Evolutionary conservation across 768 basidiomycete genomes (phyloP).

Genomic region (Hericium coralloides): DNA sequence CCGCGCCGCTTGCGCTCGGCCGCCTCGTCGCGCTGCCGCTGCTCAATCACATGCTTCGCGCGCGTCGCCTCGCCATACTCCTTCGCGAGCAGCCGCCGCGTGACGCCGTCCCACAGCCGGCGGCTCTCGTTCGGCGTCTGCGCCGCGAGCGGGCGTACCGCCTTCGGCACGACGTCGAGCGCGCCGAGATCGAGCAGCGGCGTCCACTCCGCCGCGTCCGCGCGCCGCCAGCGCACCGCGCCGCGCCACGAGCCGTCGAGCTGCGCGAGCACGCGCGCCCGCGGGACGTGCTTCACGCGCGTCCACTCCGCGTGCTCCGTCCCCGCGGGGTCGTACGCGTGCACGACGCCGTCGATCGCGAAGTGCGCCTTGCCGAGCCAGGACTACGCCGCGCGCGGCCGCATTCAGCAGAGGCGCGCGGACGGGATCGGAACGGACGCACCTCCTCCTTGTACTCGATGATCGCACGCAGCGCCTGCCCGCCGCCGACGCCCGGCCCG

Average conservation of each 20-base stretch:
- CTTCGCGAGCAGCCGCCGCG: conserved; percentile 64
- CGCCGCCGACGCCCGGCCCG: conserved; percentile 34
- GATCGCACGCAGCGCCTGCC: conserved; percentile 63
- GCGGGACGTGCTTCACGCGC: conserved; percentile 85
- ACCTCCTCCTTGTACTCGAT: conserved; percentile 98
- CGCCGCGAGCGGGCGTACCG: conserved; percentile 69
- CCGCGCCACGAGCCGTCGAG: conserved; percentile 89
- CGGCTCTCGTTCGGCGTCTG: conserved; percentile 80
- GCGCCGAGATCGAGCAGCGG: conserved; percentile 71
- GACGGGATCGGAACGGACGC: conserved; percentile 17
- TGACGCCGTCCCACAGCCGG: conserved; percentile 82
- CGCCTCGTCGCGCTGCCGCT: conserved; percentile 84
- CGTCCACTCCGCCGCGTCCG: conserved; percentile 39
- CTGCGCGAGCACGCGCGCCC: conserved; percentile 62
- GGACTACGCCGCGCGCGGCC: conserved; percentile 35
- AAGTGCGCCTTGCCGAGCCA: conserved; percentile 89
- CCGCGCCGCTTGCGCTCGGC: conserved; percentile 81
- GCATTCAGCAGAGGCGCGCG: not conserved
- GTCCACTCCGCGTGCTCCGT: conserved; percentile 64
- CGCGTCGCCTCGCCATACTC: conserved; percentile 87
- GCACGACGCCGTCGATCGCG: conserved; percentile 82
- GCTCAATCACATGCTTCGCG: conserved; percentile 88
- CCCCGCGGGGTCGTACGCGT: conserved; percentile 63
- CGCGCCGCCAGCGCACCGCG: conserved; percentile 69
- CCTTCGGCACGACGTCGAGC: conserved; percentile 70